Conservation (phyloP, 139 green algal genomes). For the Coelastrella sp. region DNA sequence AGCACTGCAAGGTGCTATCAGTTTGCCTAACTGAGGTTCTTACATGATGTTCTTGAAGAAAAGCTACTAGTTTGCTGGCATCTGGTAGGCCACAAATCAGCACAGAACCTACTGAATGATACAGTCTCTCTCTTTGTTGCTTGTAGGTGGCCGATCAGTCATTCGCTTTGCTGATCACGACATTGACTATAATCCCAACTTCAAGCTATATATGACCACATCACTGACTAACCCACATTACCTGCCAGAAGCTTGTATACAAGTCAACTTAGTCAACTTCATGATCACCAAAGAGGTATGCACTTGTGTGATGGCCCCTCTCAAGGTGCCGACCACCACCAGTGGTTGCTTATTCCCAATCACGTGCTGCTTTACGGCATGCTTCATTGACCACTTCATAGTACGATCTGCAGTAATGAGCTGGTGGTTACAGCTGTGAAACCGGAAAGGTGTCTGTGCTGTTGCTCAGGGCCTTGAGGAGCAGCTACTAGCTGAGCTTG, state of each 20-base stretch:
- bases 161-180: slow-evolving; percentile 85
- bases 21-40: too few species aligned
- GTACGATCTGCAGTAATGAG: too few species aligned
- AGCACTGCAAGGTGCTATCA: too few species aligned
- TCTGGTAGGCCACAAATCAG: too few species aligned
- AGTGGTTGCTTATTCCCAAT: too few species aligned
- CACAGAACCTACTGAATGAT: neutral
- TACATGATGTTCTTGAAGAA: too few species aligned
- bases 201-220: slow-evolving; percentile 83
- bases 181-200: slow-evolving; percentile 84
- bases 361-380: too few species aligned
- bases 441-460: too few species aligned
- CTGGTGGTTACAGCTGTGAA: too few species aligned
- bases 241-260: slow-evolving; percentile 87
- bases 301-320: neutral
- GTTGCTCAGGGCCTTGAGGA: slow-evolving; percentile 88
- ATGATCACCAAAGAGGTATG: slow-evolving; percentile 68
- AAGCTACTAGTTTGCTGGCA: too few species aligned
- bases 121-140: neutral
- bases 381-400: too few species aligned
- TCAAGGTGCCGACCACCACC: too few species aligned
- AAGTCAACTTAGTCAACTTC: slow-evolving; percentile 91
- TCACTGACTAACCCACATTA: slow-evolving; percentile 87
- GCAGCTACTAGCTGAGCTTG: slow-evolving; percentile 87
- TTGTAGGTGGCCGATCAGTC: slow-evolving; percentile 50